These are phyloP conservation scores for Lachancea mirantina DNA, from an alignment of 805 yeast species.

Conservation along the genomic window DNA sequence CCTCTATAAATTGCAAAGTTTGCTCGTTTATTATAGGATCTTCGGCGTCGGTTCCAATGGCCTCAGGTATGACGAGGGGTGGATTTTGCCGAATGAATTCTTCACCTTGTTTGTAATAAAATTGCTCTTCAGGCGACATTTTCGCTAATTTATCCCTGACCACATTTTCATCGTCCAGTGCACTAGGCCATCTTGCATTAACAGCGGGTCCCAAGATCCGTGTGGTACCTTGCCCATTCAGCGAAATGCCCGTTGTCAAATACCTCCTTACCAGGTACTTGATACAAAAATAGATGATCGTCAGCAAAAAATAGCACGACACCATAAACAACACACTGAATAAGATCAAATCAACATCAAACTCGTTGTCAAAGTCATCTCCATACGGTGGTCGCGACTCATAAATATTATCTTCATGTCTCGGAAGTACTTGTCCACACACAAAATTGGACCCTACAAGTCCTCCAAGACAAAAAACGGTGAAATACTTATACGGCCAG, in stretches of 20 bases:
- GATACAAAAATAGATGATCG: constrained; percentile 10
- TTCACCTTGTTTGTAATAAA: constrained; percentile 36
- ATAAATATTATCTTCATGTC: constrained; percentile 1
- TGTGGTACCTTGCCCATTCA: constrained; percentile 5
- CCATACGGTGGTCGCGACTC: constrained; percentile 5
- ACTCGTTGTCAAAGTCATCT: constrained; percentile 14
- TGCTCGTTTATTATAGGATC: constrained; percentile 32
- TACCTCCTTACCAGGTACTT: constrained; percentile 10
- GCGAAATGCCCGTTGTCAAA: constrained; percentile 9
- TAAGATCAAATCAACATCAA: constrained; percentile 21
- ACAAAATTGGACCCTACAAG: no score
- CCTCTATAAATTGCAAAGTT: constrained; percentile 53
- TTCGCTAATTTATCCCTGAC: constrained; percentile 55
- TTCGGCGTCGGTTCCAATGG: constrained; percentile 21
- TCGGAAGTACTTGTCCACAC: background rate
- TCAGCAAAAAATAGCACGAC: constrained; percentile 10
- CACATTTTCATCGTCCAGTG: constrained; percentile 55
- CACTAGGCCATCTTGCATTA: constrained; percentile 40
- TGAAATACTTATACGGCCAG: no score
- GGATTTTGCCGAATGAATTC: constrained; percentile 33
- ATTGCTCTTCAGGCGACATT: constrained; percentile 40
- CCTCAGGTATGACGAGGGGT: constrained; percentile 37
- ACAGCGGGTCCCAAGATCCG: constrained; percentile 1
- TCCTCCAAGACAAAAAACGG: no score
- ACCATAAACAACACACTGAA: constrained; percentile 21